These are phyloP conservation scores for Annulohypoxylon maeteangense DNA, from an alignment of 495 filamentous ascomycete genomes.

Conservation along the genomic window DNA sequence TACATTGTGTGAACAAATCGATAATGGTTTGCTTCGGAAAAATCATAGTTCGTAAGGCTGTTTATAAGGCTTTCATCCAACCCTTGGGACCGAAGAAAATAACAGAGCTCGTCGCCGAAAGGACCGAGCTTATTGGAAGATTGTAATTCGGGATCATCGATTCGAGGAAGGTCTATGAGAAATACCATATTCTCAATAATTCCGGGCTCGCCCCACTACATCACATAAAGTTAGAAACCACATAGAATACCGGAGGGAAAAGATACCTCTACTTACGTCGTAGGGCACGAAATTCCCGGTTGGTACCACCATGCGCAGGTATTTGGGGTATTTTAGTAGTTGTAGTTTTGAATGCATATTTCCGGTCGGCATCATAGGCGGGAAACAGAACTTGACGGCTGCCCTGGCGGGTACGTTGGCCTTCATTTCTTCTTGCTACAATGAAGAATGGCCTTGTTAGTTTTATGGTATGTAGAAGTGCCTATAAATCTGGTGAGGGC, in stretches of 20 bases:
- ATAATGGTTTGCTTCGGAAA: slow-evolving; percentile 70
- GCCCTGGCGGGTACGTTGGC: slow-evolving; percentile 53
- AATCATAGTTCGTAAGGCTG: slow-evolving; percentile 77
- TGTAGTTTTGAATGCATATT: slow-evolving; percentile 92
- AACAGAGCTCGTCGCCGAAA: slow-evolving; percentile 76
- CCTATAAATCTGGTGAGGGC: neutral
- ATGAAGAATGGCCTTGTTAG: slow-evolving; percentile 4
- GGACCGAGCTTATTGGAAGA: slow-evolving; percentile 55
- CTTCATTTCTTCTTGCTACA: slow-evolving; percentile 63
- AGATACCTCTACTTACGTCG: slow-evolving; percentile 55
- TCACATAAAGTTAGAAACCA: neutral
- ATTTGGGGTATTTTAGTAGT: slow-evolving; percentile 74
- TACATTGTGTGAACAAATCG: slow-evolving; percentile 86
- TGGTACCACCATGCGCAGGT: slow-evolving; percentile 80
- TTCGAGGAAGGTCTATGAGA: slow-evolving; percentile 82
- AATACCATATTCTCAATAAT: slow-evolving; percentile 89
- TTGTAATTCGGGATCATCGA: slow-evolving; percentile 47
- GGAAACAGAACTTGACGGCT: slow-evolving; percentile 77
- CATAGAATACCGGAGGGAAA: neutral
- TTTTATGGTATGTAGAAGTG: neutral
- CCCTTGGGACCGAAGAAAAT: slow-evolving; percentile 75
- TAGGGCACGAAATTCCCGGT: slow-evolving; percentile 81
- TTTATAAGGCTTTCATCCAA: slow-evolving; percentile 68
- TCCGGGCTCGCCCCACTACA: slow-evolving; percentile 78
- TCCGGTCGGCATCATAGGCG: slow-evolving; percentile 65